These are phyloP conservation scores for Cystobasidiaceae sp. DNA, from an alignment of 1,284 basidiomycete species.

Conservation along the genomic window DNA sequence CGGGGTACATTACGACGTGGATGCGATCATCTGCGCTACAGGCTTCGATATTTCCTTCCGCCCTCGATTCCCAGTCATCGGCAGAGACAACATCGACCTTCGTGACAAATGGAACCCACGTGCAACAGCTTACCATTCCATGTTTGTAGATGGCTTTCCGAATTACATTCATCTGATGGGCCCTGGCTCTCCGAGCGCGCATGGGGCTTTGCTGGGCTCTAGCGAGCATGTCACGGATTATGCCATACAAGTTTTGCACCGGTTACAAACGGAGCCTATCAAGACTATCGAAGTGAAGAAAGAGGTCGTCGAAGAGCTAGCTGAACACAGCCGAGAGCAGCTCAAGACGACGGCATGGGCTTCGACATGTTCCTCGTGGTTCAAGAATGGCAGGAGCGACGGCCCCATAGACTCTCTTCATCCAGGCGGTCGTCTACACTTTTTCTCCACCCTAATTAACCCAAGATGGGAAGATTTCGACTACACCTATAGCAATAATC, in stretches of 20 bases:
- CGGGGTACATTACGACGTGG: conserved; percentile 29
- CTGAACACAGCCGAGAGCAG: conserved; percentile 20
- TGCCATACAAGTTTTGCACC: conserved; percentile 22
- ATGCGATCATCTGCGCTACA: conserved; percentile 30
- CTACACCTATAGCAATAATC: conserved; percentile 37
- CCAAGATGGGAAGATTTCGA: conserved; percentile 37
- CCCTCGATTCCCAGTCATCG: conserved; percentile 25
- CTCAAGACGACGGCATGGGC: conserved; percentile 27
- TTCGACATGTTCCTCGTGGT: conserved; percentile 26
- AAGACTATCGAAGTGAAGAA: conserved; percentile 28
- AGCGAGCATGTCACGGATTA: conserved; percentile 22
- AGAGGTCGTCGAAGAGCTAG: conserved; percentile 27
- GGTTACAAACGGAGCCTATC: conserved; percentile 26
- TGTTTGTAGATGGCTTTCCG: conserved; percentile 20
- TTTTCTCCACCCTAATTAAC: conserved; percentile 39
- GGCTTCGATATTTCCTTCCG: conserved; percentile 32
- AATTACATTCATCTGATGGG: conserved; percentile 26
- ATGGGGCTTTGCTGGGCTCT: conserved; percentile 20
- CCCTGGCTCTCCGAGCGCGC: conserved; percentile 24
- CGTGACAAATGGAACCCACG: conserved; percentile 26
- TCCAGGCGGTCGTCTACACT: conserved; percentile 30
- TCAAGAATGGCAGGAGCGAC: conserved; percentile 28
- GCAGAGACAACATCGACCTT: conserved; percentile 19
- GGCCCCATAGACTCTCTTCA: conserved; percentile 26
- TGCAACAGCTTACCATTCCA: conserved; percentile 18